A percentile compares a stretch with the other conserved stretches of the same genome.
Conservation (phyloP, 2,329 filamentous ascomycete species). For the Gremmenia infestans region DNA sequence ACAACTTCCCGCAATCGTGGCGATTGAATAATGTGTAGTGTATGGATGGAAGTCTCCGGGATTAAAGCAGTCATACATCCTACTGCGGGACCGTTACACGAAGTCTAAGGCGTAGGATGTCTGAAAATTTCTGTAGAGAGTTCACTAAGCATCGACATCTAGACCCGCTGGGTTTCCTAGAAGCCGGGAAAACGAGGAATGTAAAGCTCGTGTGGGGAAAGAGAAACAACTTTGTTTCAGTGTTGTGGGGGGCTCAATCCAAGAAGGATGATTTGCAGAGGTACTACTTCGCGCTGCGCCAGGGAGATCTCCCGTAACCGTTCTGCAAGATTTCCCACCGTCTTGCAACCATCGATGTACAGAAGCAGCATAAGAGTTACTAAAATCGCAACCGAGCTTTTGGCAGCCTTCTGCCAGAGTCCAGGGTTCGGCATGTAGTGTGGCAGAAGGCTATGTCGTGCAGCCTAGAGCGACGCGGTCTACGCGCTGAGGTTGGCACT, state of each 20-base stretch:
- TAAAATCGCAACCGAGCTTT: not conserved
- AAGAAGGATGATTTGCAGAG: not conserved
- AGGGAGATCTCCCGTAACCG: not conserved
- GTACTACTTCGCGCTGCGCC: not conserved
- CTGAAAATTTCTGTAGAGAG: not conserved
- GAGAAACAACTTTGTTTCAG: not conserved
- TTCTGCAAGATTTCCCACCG: not conserved
- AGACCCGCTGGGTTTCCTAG: not conserved
- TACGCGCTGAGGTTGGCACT: not conserved
- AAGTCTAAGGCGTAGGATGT: not conserved
- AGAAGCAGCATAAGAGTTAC: not conserved
- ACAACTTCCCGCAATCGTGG: not conserved
- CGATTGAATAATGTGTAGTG: not conserved
- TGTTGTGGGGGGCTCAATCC: not conserved
- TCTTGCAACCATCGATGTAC: not conserved
- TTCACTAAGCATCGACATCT: not conserved
- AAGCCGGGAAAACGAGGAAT: not conserved
- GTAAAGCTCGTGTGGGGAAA: not conserved
- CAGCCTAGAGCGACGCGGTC: not conserved
- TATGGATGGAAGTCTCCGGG: not conserved
- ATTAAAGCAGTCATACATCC: not conserved
- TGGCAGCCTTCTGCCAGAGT: not conserved
- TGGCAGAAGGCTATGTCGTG: constrained; percentile 2
- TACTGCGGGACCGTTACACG: not conserved
- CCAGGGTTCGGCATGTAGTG: not conserved